These are phyloP conservation scores for Blastocystis sp. DNA, from an alignment of 352 stramenopile genomes.

Conservation along the genomic window DNA sequence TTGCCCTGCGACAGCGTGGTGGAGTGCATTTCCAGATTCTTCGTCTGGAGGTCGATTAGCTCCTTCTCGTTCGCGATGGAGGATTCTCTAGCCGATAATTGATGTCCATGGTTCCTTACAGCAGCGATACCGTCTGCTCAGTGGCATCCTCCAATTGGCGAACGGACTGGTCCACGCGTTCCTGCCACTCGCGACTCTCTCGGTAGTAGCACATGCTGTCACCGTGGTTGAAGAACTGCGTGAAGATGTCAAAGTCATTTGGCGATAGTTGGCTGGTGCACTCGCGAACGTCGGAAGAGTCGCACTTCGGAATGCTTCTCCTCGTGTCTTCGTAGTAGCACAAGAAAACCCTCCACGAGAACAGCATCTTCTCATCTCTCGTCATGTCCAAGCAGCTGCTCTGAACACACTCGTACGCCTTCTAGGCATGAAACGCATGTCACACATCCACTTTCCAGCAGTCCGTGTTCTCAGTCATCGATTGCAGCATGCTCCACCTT, in stretches of 20 bases:
- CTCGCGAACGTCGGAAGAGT: not conserved
- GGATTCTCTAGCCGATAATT: not conserved
- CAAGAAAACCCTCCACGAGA: conserved; percentile 28
- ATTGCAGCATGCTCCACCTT: conserved; percentile 35
- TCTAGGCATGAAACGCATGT: conserved; percentile 16
- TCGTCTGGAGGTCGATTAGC: conserved; percentile 15
- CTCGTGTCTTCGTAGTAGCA: conserved; percentile 55
- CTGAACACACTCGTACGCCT: conserved; percentile 10
- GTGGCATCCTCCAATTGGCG: conserved; percentile 22
- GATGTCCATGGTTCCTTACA: not conserved
- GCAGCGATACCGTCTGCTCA: not conserved
- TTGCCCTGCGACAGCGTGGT: conserved; percentile 18
- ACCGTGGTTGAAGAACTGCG: conserved; percentile 51
- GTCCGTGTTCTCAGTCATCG: conserved; percentile 12
- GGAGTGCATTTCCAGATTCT: conserved; percentile 9
- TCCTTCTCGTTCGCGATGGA: conserved; percentile 38
- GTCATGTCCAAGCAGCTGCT: conserved; percentile 44
- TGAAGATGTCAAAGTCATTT: conserved; percentile 45
- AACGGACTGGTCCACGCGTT: conserved; percentile 39
- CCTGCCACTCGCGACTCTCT: conserved; percentile 56
- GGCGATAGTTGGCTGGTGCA: conserved; percentile 3
- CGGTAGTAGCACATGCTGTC: conserved; percentile 47
- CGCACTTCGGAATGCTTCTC: conserved; percentile 1
- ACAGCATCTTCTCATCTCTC: conserved; percentile 52
- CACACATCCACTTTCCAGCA: conserved; percentile 32